Base-by-base conservation (phyloP, 1,139 yeast species). In the Trichomonascaceae sp. region DNA sequence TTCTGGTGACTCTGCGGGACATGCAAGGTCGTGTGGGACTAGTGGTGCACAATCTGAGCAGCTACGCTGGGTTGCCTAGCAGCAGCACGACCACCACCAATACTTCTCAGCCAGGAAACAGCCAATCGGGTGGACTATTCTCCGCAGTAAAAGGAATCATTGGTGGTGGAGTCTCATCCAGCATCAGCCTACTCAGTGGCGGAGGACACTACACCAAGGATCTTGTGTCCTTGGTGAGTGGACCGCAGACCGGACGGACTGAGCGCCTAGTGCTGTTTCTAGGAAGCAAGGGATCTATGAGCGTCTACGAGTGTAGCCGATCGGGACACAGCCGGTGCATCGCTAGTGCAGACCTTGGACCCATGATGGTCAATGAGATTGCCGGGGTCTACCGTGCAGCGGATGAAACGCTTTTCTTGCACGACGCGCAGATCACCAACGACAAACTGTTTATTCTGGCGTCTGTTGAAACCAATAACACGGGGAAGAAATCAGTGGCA, bases 1-100 rank as follows among this genome's bases (percentile, higher is more conserved):
- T 78, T 9, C 61, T 80, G 33, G 52, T 82, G 3, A 64, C 78
- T 0, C 61, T 84, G 26, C 67, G 81, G 42, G 93, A 84, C 52
- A 62, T 69, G 32, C 67, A 70, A 31, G 89, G 93, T 29, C 75
- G 73, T 46, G 36, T 43, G n/a, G 48, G 48, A 30, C 9, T 6
- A 20, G 23, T 6, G 11, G 23, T 6, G 11, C 6, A 11, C 23
- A 20, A 20, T 20, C 9, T 20, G 23, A 20, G 11, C 23, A 11
- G 23, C n/a, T n/a, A n/a, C n/a, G n/a, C n/a, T n/a, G n/a, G n/a
- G n/a, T n/a, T n/a, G n/a, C n/a, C n/a, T n/a, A n/a, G n/a, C n/a
- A n/a, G n/a, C n/a, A n/a, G n/a, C n/a, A n/a, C n/a, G n/a, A n/a
- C n/a, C n/a, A n/a, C n/a, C n/a, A n/a, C n/a, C n/a, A n/a, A n/a